Percentiles rank a stretch among this genome's conserved stretches.
Evolutionary conservation across 371 early-diverging fungal species (phyloP).

Genomic region (Mucor piriformis): DNA sequence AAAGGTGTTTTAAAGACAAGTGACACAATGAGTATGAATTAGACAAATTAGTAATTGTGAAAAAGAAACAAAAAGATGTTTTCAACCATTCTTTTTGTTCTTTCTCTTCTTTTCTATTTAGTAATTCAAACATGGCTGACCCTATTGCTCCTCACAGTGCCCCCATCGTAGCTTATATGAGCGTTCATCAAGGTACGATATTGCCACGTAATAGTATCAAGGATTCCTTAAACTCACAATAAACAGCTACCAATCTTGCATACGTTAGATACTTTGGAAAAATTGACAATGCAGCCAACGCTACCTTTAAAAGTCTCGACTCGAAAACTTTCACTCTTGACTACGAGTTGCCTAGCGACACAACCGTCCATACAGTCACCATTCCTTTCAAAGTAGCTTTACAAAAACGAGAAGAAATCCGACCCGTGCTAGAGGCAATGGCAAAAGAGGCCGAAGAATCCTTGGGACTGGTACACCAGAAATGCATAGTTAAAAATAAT

Average conservation of each 20-base stretch:
- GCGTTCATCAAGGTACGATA: constrained; percentile 40
- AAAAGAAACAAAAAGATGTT: not conserved
- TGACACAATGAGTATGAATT: not conserved
- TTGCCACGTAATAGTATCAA: too few relatives aligned
- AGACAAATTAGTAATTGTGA: not conserved
- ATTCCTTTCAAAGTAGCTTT: constrained; percentile 41
- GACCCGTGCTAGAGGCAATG: constrained; percentile 50
- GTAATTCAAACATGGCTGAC: constrained; percentile 25
- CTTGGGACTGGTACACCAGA: constrained; percentile 35
- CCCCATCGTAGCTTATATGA: constrained; percentile 52
- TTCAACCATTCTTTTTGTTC: not conserved
- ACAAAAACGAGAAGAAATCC: constrained; percentile 42
- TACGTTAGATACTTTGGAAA: constrained; percentile 46
- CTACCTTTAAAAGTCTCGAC: constrained; percentile 44
- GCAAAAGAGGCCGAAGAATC: constrained; percentile 52
- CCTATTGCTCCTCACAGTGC: constrained; percentile 50
- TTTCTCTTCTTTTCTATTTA: not conserved
- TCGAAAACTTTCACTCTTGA: constrained; percentile 32
- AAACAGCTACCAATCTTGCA: constrained; percentile 48
- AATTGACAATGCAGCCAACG: constrained; percentile 38
- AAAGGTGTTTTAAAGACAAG: not conserved
- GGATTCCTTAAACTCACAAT: too few relatives aligned
- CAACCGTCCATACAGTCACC: constrained; percentile 14
- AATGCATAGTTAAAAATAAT: not conserved
- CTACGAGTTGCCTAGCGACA: constrained; percentile 29